Evolutionary conservation across 2,329 filamentous ascomycete genomes (phyloP).

Genomic region (Phaeophleospora eucalypticola): DNA sequence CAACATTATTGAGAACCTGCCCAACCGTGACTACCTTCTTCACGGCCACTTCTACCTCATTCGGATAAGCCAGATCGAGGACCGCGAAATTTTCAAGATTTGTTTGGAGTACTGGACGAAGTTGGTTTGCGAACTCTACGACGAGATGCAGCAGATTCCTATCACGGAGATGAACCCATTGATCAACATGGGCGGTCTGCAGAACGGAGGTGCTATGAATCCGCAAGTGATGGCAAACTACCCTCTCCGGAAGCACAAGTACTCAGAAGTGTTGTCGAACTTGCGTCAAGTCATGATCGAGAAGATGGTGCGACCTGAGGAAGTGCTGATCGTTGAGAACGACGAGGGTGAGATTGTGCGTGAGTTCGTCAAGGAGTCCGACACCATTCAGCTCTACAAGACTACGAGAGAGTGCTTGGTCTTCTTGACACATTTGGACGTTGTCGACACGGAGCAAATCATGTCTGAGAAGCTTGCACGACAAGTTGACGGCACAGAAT

Average conservation of each 20-base stretch:
- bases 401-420: slow-evolving; percentile 95
- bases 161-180: slow-evolving; percentile 91
- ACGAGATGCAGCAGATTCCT: slow-evolving; percentile 96
- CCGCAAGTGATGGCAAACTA: slow-evolving; percentile 82
- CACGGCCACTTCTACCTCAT: slow-evolving; percentile 98
- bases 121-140: slow-evolving; percentile 93
- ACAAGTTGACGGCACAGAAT: slow-evolving; percentile 91
- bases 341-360: slow-evolving; percentile 98
- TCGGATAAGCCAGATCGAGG: slow-evolving; percentile 96
- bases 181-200: slow-evolving; percentile 70
- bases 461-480: slow-evolving; percentile 98
- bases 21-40: slow-evolving; percentile 88
- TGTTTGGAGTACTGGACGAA: slow-evolving; percentile 99
- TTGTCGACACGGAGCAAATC: slow-evolving; percentile 95
- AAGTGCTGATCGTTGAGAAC: slow-evolving; percentile 98
- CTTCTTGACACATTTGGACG: slow-evolving; percentile 94
- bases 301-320: slow-evolving; percentile 98
- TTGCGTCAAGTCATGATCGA: slow-evolving; percentile 98
- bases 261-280: slow-evolving; percentile 88
- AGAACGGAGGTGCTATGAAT: slow-evolving; percentile 80
- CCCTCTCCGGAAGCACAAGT: slow-evolving; percentile 95
- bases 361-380: slow-evolving; percentile 98
- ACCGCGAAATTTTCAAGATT: slow-evolving; percentile 99
- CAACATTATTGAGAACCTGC: slow-evolving; percentile 89
- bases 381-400: slow-evolving; percentile 99